These are phyloP conservation scores for Cnidoscolus chayamansa DNA, from an alignment of 441 rosid genomes.

Conservation along the genomic window DNA sequence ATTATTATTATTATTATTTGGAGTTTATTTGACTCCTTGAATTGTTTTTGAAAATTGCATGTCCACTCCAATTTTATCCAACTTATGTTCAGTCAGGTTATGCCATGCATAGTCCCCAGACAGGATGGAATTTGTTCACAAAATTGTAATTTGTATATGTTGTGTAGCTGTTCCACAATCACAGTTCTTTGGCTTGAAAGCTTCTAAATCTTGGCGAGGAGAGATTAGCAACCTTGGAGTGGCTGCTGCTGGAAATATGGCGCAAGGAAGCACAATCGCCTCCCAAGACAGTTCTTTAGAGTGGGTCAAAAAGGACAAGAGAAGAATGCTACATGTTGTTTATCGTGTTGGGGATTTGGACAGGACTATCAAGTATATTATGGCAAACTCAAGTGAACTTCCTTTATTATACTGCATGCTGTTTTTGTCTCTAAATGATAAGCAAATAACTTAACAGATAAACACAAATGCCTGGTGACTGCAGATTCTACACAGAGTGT, in stretches of 20 bases:
- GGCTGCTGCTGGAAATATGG: constrained; percentile 46
- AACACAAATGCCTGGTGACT: constrained; percentile 4
- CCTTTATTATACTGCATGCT: background rate
- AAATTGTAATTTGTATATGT: background rate
- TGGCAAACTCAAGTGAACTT: constrained; percentile 6
- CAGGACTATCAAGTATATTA: constrained; percentile 66
- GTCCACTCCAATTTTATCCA: too few species aligned
- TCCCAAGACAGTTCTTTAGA: constrained; percentile 57
- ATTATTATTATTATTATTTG: too few species aligned
- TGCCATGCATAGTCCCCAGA: too few species aligned
- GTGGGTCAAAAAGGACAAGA: constrained; percentile 76
- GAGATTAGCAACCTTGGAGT: constrained; percentile 37
- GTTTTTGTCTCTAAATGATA: background rate
- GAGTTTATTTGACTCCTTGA: too few species aligned
- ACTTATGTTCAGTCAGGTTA: too few species aligned
- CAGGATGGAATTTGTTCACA: background rate
- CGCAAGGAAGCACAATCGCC: constrained; percentile 58
- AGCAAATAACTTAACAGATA: background rate
- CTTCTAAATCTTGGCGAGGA: constrained; percentile 46
- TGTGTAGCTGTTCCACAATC: constrained; percentile 59
- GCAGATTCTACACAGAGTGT: constrained; percentile 73
- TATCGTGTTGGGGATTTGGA: constrained; percentile 95
- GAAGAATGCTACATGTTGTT: constrained; percentile 91
- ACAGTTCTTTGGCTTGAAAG: constrained; percentile 40
- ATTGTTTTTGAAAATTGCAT: too few species aligned